phyloP scores from a whole-genome alignment of 2,329 filamentous ascomycete species.

The Dactylellina drechsleri region DNA sequence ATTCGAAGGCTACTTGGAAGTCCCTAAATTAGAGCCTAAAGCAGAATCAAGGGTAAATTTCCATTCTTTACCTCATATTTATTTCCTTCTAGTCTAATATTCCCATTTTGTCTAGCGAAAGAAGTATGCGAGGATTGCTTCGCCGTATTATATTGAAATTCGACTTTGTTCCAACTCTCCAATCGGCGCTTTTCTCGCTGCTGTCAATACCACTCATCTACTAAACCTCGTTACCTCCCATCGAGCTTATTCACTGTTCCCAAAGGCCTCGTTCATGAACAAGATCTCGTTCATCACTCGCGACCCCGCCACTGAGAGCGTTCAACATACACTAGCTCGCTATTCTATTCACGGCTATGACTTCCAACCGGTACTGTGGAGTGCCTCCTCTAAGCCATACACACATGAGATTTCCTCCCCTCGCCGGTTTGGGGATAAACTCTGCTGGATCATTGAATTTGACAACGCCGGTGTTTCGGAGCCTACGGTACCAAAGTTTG shows the following conservation, averaged over 20 bases:
- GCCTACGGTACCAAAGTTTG: conserved; percentile 18
- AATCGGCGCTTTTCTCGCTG: conserved; percentile 42
- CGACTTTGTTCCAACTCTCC: conserved; percentile 42
- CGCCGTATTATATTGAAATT: conserved; percentile 27
- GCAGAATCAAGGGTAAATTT: conserved; percentile 31
- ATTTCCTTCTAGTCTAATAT: neutral
- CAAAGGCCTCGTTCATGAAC: conserved; percentile 29
- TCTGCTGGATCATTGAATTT: conserved; percentile 45
- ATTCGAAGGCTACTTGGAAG: conserved; percentile 34
- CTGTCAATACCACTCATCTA: conserved; percentile 46
- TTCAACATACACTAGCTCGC: conserved; percentile 40
- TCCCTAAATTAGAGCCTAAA: conserved; percentile 14
- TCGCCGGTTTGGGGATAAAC: conserved; percentile 45
- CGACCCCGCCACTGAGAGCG: conserved; percentile 42
- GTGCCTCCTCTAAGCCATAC: conserved; percentile 21
- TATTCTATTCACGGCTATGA: conserved; percentile 36
- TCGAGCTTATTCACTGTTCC: conserved; percentile 40
- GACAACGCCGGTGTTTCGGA: conserved; percentile 22
- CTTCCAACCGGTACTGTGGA: conserved; percentile 44
- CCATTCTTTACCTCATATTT: neutral
- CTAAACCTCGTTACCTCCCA: conserved; percentile 47
- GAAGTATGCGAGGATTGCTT: conserved; percentile 10
- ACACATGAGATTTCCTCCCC: conserved; percentile 32
- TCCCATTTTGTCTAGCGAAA: conserved; percentile 1
- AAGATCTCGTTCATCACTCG: conserved; percentile 49